Evolutionary conservation across 768 basidiomycete species (phyloP), one percentile per base, ranked within the genome.

Genomic region (Russula earlei): DNA sequence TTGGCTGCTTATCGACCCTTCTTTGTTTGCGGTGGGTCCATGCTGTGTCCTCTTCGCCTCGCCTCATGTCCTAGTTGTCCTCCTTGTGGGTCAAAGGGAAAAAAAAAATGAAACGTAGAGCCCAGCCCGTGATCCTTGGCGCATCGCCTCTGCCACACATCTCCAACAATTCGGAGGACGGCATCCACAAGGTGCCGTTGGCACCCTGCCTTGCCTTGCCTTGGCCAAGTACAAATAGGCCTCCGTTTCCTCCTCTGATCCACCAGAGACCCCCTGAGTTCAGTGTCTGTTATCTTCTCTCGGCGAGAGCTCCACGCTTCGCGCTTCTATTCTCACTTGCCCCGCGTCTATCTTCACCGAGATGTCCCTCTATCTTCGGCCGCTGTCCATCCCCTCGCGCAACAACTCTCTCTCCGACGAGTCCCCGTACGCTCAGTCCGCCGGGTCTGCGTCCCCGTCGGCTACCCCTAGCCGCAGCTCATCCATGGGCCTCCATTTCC

Each of bases 291-390:
- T 27, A n/a, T 17, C 22, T 15, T 19, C 45, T 12, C 29, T 24
- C 7, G 25, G n/a, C 19, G n/a, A 20, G 12, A 24, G 9, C 46
- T 20, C 34, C 22, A 22, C 1, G 10, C 38, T 46, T 46, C 45
- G 22, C 2, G 9, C 38, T 52, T 46, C 45, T 44, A 27, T 55
- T 25, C 17, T 17, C 10, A 22, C 3, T 19, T n/a, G n/a, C n/a
- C n/a, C 8, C 12, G 1, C 27, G 12, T 3, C 8, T 29, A 36
- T 17, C 17, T 14, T 20, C 11, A 24, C 49, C 31, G 29, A 56
- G 24, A 57, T 52, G 56, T 47, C 56, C 1, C 31, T 36, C n/a
- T 57, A 52, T 19, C 33, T 57, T 4, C 45, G 47, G 5, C 56
- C 56, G 7, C 40, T 36, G 0, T 52, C 51, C 29, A 42, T 52